Base-by-base conservation (phyloP, 75 land plant species). In the Picea glauca region DNA sequence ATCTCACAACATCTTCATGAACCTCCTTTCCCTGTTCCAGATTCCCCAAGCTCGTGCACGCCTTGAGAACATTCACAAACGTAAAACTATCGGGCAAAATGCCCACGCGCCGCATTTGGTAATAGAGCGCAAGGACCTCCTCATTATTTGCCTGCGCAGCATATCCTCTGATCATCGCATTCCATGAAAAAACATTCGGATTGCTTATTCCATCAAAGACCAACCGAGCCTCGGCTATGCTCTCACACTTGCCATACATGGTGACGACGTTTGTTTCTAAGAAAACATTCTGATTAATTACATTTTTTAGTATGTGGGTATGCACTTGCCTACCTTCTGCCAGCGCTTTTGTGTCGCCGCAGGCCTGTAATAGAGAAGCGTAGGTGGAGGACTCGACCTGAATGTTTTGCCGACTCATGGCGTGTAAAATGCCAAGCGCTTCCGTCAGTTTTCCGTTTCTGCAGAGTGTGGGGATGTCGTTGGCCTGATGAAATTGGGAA, bases 121-220 rank as follows among this genome's bases (percentile, higher is more conserved):
- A 33, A 79, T 90, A 92, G 80, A 87, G 13, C 58, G 12, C 12
- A 63, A 92, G 65, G 8, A 83, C 84, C 26, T 18, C 7, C 2
- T 58, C 12, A 65, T 81, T 59, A 50, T 82, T 67, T 33, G 63
- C 87, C 60, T 58, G 67, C 14, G 79, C 82, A 12, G 85, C 83
- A 81, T 78, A 88, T 21, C 79, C 88, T 12, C 78, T 77, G 35
- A 92, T 87, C 83, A 92, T 79, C 57, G 81, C 76, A 72, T 86
- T 90, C 91, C 90, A 92, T 26, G 93, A 80, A 13, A 89, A 84
- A 4, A 87, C 84, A 82, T 92, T 89, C 80, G 76, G 76, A 75
- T 80, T 21, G 82, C 87, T 59, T 31, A 50, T 86, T 81, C 72
- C 80, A 80, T 84, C 90, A 59, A 92, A 92, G 76, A 89, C 21